phyloP scores from a whole-genome alignment of 768 basidiomycete genomes.

The Termitomyces sp. region DNA sequence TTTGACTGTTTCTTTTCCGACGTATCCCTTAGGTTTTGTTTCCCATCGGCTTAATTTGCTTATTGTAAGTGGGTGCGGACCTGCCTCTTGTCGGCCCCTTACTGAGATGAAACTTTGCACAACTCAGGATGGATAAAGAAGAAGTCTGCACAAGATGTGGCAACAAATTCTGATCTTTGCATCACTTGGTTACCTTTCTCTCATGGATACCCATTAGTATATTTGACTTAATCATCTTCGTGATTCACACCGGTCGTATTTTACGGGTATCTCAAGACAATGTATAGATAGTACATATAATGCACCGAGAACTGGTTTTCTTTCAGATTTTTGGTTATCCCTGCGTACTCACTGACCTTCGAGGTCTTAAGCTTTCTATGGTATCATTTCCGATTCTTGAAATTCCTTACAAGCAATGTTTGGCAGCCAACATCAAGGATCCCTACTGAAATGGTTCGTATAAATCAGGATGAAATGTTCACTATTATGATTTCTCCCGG shows the following conservation, averaged over 20 bases:
- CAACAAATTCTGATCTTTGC: not conserved
- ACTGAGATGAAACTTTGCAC: not conserved
- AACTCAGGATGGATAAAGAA: slow-evolving; percentile 7
- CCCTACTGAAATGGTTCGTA: not conserved
- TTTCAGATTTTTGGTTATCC: too few relatives aligned
- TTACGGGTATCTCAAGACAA: not conserved
- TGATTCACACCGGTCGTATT: not conserved
- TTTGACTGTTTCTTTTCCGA: not conserved
- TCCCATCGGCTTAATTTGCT: slow-evolving; percentile 15
- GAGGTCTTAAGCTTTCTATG: not conserved
- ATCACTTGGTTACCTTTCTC: not conserved
- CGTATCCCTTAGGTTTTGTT: slow-evolving; percentile 6
- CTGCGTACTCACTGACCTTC: too few relatives aligned
- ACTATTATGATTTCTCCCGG: not conserved
- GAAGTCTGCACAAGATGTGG: slow-evolving; percentile 13
- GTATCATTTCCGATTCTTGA: not conserved
- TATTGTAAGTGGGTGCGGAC: slow-evolving; percentile 8
- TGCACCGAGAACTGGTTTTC: not conserved
- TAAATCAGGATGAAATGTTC: not conserved
- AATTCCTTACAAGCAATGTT: too few relatives aligned
- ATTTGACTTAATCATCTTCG: not conserved
- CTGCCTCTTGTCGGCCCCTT: not conserved
- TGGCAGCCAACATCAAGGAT: not conserved
- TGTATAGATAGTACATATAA: too few relatives aligned
- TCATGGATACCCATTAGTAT: not conserved